Conservation (phyloP, 225 moss, liverwort and hornwort genomes). For the Neckera pumila region DNA sequence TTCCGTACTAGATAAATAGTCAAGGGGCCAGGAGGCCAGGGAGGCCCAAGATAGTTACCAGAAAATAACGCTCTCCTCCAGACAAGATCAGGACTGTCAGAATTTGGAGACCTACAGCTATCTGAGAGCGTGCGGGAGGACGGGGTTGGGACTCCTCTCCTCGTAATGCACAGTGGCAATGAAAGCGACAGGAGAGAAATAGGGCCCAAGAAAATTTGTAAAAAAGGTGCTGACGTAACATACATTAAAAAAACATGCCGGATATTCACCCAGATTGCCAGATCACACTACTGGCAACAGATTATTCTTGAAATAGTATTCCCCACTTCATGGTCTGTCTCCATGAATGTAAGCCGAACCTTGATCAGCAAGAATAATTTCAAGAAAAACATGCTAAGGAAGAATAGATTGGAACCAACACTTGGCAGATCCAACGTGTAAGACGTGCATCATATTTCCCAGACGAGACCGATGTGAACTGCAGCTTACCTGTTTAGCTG, state of each 20-base stretch:
- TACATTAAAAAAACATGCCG: not conserved
- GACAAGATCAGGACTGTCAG: not conserved
- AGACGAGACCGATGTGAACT: not conserved
- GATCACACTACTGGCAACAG: not conserved
- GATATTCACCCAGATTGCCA: not conserved
- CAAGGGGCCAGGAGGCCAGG: too few species aligned
- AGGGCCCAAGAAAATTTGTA: not conserved
- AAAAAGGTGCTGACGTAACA: not conserved
- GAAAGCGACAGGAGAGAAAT: not conserved
- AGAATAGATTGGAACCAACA: not conserved
- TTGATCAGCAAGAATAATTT: not conserved
- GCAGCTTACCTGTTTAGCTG: slow-evolving; percentile 64
- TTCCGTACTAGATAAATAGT: not conserved
- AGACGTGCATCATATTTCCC: not conserved
- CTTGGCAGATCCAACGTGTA: not conserved
- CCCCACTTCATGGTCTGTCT: not conserved
- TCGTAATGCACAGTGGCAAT: not conserved
- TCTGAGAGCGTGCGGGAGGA: not conserved
- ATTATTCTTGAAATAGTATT: not conserved
- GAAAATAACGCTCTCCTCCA: not conserved
- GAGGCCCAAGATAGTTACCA: not conserved
- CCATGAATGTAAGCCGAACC: not conserved
- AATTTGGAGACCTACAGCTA: not conserved
- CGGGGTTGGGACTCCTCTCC: not conserved
- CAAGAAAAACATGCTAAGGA: not conserved